Base-by-base conservation (phyloP, 2,329 filamentous ascomycete species). In the Trichoderma sp. region DNA sequence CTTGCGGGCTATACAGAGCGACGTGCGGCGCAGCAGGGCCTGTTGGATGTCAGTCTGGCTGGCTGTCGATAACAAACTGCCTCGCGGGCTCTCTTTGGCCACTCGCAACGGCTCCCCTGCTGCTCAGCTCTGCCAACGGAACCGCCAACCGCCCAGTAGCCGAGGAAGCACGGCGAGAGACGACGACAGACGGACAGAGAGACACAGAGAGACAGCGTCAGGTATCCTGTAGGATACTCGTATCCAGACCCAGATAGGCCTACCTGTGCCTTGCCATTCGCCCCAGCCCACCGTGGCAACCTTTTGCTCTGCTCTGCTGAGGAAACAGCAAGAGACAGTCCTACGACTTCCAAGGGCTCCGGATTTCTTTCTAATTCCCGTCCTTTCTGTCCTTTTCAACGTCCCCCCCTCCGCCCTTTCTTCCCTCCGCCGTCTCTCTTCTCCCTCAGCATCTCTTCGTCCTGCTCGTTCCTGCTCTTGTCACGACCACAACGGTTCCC, bases 251-350 rank as follows among this genome's bases (percentile, higher is more conserved):
- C 27, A 56, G 27, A 19, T 19, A 31, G 53, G 53, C 29, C 53
- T 56, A 21, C 57, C 57, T 29, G 35, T 35, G 35, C 57, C 35
- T 59, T 43, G 57, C 35, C 62, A 49, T 67, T 55, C n/a, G 63
- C 55, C 63, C 63, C 53, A 66, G 35, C 63, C 63, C 63, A 67
- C 63, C 63, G 63, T 67, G 63, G 63, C 63, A 67, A 67, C 55
- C 63, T 67, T 67, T 21, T 53, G 16, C 19, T n/a, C 19, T 43
- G 40, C 40, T n/a, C 40, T 43, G 40, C 13, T 16, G 37, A 43
- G 40, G 7, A 43, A 19, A n/a, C 21, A 64, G 61, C 6, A 27
- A 29, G 33, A 35, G 33, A 35, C 33, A 29, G 55, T 47, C 31
- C 63, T 67, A 33, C 53, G 47, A 57, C 31, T 5, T 59, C 24